Percentiles rank a stretch among this genome's conserved stretches.
These are phyloP conservation scores for Penicillium sp. DNA, from an alignment of 2,329 filamentous ascomycete genomes.

Conservation along the genomic window DNA sequence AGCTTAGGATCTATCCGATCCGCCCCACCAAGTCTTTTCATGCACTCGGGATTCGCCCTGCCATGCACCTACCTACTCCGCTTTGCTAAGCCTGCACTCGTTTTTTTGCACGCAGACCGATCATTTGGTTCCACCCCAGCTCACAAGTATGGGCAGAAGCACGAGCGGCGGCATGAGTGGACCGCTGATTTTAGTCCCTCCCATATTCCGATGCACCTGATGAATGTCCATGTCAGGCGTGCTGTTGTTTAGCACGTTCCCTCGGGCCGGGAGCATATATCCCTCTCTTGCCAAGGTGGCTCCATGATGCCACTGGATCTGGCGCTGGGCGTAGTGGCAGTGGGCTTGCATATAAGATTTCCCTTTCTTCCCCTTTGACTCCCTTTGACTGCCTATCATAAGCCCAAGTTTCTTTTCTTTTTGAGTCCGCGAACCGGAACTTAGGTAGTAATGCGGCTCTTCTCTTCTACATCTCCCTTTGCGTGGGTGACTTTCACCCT, in stretches of 20 bases:
- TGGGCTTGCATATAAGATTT: slow-evolving; percentile 13
- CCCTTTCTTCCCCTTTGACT: background rate
- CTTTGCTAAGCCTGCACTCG: background rate
- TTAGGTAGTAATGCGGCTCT: slow-evolving; percentile 4
- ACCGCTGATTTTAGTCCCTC: background rate
- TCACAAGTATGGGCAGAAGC: background rate
- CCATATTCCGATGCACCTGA: slow-evolving; percentile 9
- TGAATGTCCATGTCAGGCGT: slow-evolving; percentile 12
- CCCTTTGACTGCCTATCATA: background rate
- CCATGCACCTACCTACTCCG: slow-evolving; percentile 2
- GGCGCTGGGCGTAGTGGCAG: slow-evolving; percentile 4
- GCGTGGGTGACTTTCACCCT: slow-evolving; percentile 11
- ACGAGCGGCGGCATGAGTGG: slow-evolving; percentile 6
- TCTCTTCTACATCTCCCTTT: background rate
- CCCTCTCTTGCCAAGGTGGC: slow-evolving; percentile 1
- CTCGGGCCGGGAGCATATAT: background rate
- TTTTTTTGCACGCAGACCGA: background rate
- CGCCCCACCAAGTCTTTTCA: slow-evolving; percentile 3
- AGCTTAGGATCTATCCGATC: background rate
- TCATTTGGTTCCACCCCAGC: background rate
- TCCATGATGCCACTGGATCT: background rate
- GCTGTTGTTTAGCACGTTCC: background rate
- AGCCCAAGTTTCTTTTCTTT: background rate
- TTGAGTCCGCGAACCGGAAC: background rate
- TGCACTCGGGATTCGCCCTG: background rate